Evolutionary conservation across 805 yeast species (phyloP).

Genomic region (Lachancea thermotolerans): DNA sequence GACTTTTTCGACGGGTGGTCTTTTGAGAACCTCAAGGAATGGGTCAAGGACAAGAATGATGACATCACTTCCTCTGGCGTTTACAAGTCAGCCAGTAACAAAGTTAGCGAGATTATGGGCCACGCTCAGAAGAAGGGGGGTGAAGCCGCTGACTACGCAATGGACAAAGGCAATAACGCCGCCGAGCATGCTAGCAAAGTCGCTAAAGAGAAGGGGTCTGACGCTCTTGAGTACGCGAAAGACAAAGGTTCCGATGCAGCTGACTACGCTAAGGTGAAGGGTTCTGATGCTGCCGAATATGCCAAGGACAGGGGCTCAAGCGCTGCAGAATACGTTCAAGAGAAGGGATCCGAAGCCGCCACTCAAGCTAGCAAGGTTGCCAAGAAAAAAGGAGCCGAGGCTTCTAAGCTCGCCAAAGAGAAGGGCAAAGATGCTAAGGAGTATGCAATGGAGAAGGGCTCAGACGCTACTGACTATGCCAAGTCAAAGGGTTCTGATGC

Average conservation of each 20-base stretch:
- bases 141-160: conserved; percentile 5
- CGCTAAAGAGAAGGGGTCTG: conserved; percentile 13
- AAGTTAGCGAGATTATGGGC: conserved; percentile 11
- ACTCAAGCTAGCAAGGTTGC: conserved; percentile 10
- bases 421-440: background rate
- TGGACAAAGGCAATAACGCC: conserved; percentile 4
- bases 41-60: conserved; percentile 35
- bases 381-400: conserved; percentile 19
- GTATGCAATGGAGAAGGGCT: conserved; percentile 9
- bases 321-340: background rate
- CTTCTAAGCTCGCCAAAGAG: conserved; percentile 11
- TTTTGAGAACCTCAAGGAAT: conserved; percentile 34
- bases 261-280: conserved; percentile 5
- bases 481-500: conserved; percentile 23
- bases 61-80: conserved; percentile 23
- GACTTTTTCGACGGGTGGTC: conserved; percentile 36
- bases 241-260: conserved; percentile 23
- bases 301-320: conserved; percentile 5
- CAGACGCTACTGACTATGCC: conserved; percentile 9
- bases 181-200: conserved; percentile 6
- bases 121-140: conserved; percentile 7
- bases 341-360: background rate
- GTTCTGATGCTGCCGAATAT: conserved; percentile 10
- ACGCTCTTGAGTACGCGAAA: conserved; percentile 1
- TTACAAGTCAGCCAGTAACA: conserved; percentile 14